Conservation (phyloP, 2,329 filamentous ascomycete genomes). For the Tolypocladium endophyticum region DNA sequence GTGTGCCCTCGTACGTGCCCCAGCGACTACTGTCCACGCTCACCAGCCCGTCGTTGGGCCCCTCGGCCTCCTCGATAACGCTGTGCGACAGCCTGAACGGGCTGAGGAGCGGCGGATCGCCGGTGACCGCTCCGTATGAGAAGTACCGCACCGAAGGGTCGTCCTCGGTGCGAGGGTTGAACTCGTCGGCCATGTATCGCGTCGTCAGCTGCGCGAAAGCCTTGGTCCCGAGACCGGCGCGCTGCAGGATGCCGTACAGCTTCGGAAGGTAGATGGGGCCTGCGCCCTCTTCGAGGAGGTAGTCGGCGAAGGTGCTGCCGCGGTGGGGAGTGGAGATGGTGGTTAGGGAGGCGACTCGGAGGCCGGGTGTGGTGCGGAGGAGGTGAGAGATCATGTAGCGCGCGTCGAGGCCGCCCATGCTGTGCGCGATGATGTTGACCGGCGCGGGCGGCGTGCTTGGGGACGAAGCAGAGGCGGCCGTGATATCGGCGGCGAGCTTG, state of each 20-base stretch:
- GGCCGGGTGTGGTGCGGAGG: slow-evolving; percentile 24
- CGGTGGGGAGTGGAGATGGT: slow-evolving; percentile 47
- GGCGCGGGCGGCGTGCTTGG: slow-evolving; percentile 26
- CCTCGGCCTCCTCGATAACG: slow-evolving; percentile 40
- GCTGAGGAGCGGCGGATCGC: slow-evolving; percentile 48
- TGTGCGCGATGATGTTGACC: slow-evolving; percentile 69
- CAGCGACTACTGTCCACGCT: slow-evolving; percentile 53
- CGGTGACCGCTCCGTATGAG: slow-evolving; percentile 47
- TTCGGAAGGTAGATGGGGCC: slow-evolving; percentile 39
- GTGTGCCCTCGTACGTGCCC: slow-evolving; percentile 54
- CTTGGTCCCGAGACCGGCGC: slow-evolving; percentile 43
- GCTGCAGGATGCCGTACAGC: slow-evolving; percentile 40
- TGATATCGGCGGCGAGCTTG: slow-evolving; percentile 45
- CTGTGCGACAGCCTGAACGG: slow-evolving; percentile 44
- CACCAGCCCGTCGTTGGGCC: slow-evolving; percentile 56
- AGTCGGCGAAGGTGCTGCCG: slow-evolving; percentile 46
- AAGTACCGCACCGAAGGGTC: slow-evolving; percentile 45
- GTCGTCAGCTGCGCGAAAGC: slow-evolving; percentile 53
- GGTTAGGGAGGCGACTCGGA: slow-evolving; percentile 39
- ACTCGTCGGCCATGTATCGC: slow-evolving; percentile 45
- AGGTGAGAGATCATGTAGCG: slow-evolving; percentile 54
- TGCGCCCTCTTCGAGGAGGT: slow-evolving; percentile 31
- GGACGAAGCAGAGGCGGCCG: slow-evolving; percentile 10
- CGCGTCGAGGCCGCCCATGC: slow-evolving; percentile 56
- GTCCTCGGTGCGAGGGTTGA: slow-evolving; percentile 49